Conservation (phyloP, 1,139 yeast species). For the Suzukiozyma palmioleophila region DNA sequence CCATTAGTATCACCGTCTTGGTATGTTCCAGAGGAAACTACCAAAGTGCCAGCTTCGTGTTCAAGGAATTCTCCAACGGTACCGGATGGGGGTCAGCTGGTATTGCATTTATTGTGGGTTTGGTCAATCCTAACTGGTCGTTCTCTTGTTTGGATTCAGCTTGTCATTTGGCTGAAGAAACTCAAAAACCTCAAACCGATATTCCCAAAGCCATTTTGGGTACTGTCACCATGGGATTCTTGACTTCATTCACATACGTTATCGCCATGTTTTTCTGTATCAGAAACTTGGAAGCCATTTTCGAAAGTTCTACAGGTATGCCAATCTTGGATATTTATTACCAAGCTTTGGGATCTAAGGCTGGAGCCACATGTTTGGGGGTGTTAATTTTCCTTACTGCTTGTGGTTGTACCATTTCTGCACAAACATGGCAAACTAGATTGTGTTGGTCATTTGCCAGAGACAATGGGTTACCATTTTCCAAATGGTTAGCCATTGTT, state of each 20-base stretch:
- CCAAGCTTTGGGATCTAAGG: constrained; percentile 51
- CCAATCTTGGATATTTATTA: constrained; percentile 61
- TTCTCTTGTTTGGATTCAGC: constrained; percentile 69
- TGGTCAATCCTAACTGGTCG: constrained; percentile 67
- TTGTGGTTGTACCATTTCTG: constrained; percentile 64
- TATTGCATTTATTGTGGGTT: constrained; percentile 61
- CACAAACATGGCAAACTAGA: constrained; percentile 76
- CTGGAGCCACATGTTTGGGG: constrained; percentile 59
- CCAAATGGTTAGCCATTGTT: constrained; percentile 29
- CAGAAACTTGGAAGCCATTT: constrained; percentile 43
- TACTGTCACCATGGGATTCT: constrained; percentile 62
- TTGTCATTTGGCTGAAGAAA: constrained; percentile 69
- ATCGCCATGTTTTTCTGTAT: constrained; percentile 63
- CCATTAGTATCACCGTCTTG: constrained; percentile 54
- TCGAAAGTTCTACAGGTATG: constrained; percentile 49
- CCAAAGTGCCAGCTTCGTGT: constrained; percentile 56
- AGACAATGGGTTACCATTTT: constrained; percentile 47
- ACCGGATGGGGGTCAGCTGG: constrained; percentile 64
- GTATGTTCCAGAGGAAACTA: constrained; percentile 53
- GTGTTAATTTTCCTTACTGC: constrained; percentile 57
- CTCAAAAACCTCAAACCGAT: constrained; percentile 51
- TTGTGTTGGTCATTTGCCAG: constrained; percentile 76
- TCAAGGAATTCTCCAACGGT: constrained; percentile 53
- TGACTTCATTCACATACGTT: constrained; percentile 55
- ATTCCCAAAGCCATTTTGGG: constrained; percentile 62